phyloP scores from a whole-genome alignment of 164 flowering plant genomes.

The Magnolia officinalis region DNA sequence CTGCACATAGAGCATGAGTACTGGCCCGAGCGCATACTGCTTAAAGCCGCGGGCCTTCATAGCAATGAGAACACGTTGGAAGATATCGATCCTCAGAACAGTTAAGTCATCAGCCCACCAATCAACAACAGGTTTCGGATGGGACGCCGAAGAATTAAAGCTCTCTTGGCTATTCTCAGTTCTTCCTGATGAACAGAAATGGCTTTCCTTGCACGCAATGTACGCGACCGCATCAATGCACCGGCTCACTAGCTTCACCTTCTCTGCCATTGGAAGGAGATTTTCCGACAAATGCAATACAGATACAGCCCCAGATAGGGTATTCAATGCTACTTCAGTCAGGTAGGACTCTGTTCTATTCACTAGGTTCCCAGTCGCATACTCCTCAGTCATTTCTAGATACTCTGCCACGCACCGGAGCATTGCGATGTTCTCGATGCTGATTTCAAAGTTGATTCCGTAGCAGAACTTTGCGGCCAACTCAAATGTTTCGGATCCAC shows the following conservation, averaged over 20 bases:
- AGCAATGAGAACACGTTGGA: slow-evolving; percentile 75
- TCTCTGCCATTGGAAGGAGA: slow-evolving; percentile 68
- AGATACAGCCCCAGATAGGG: slow-evolving; percentile 66
- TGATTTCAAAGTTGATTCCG: slow-evolving; percentile 85
- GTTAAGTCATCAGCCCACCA: slow-evolving; percentile 97
- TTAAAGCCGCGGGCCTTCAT: slow-evolving; percentile 87
- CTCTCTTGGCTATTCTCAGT: slow-evolving; percentile 31
- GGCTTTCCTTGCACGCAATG: slow-evolving; percentile 69
- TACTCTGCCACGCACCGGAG: slow-evolving; percentile 85
- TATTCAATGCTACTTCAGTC: slow-evolving; percentile 71
- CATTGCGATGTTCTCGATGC: slow-evolving; percentile 67
- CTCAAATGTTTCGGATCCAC: slow-evolving; percentile 85
- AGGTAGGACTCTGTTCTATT: slow-evolving; percentile 68
- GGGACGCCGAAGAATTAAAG: slow-evolving; percentile 27
- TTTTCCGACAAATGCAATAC: slow-evolving; percentile 55
- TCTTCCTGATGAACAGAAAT: slow-evolving; percentile 34
- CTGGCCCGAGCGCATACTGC: slow-evolving; percentile 73
- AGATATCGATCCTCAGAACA: slow-evolving; percentile 66
- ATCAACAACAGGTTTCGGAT: slow-evolving; percentile 53
- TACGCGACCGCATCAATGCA: slow-evolving; percentile 77
- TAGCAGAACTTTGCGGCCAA: slow-evolving; percentile 89
- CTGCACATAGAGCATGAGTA: slow-evolving; percentile 91
- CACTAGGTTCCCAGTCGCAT: slow-evolving; percentile 67
- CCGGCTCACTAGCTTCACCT: slow-evolving; percentile 67
- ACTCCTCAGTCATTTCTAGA: slow-evolving; percentile 93